Evolutionary conservation across 768 basidiomycete genomes (phyloP).

Genomic region (Serendipita vermifera): DNA sequence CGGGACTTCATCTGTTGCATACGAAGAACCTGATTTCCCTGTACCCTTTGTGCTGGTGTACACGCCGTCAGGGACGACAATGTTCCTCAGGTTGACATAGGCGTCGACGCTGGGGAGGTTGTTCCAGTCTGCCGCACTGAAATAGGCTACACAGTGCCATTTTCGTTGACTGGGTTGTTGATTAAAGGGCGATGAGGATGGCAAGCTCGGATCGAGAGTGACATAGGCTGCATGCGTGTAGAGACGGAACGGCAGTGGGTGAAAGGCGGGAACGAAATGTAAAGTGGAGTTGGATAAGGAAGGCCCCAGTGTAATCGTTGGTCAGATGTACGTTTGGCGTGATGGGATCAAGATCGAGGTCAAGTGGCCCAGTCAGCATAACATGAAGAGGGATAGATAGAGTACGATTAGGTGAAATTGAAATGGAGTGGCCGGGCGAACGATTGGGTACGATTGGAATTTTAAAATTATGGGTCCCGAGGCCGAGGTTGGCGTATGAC

Average conservation of each 20-base stretch:
- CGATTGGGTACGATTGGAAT: too few relatives aligned
- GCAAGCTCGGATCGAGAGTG: neutral
- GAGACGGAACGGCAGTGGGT: neutral
- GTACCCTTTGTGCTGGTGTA: slow-evolving; percentile 53
- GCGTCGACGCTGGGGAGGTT: slow-evolving; percentile 59
- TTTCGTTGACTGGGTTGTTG: slow-evolving; percentile 25
- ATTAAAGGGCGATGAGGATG: neutral
- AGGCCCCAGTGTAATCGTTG: too few relatives aligned
- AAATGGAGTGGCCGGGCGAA: too few relatives aligned
- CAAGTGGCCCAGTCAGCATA: too few relatives aligned
- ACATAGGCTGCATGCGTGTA: neutral
- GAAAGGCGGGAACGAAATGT: neutral
- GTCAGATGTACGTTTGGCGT: too few relatives aligned
- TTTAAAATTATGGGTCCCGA: too few relatives aligned
- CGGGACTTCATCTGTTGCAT: neutral
- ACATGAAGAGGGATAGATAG: too few relatives aligned
- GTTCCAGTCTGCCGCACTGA: slow-evolving; percentile 46
- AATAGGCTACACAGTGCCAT: slow-evolving; percentile 80
- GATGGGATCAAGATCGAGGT: too few relatives aligned
- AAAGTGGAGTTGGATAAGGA: neutral
- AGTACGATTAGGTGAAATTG: too few relatives aligned
- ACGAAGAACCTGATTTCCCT: neutral
- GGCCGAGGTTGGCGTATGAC: too few relatives aligned
- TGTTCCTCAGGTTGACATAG: slow-evolving; percentile 56
- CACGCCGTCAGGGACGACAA: slow-evolving; percentile 57